Conservation (phyloP, 2,329 filamentous ascomycete species). For the Cadophora malorum region DNA sequence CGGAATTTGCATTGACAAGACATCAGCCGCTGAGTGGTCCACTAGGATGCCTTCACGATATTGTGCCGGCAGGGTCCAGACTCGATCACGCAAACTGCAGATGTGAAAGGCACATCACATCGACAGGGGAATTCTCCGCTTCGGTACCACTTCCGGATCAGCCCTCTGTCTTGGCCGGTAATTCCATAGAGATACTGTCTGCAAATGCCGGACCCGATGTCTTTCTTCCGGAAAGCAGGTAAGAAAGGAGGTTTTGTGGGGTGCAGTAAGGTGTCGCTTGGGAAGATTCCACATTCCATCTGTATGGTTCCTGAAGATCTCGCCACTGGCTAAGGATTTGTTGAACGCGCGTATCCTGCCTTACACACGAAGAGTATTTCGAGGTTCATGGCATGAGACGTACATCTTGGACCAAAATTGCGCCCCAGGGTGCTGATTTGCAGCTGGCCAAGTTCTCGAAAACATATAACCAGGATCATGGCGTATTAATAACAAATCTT, state of each 20-base stretch:
- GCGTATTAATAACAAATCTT: not conserved
- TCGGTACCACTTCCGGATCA: slow-evolving; percentile 17
- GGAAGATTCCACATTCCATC: slow-evolving; percentile 13
- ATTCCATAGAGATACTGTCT: not conserved
- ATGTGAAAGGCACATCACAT: slow-evolving; percentile 8
- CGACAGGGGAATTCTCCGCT: slow-evolving; percentile 2
- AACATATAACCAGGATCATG: not conserved
- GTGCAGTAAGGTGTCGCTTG: slow-evolving; percentile 6
- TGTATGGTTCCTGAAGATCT: slow-evolving; percentile 14
- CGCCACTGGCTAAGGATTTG: not conserved
- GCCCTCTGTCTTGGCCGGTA: slow-evolving; percentile 18
- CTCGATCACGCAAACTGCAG: slow-evolving; percentile 31
- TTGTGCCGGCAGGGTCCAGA: slow-evolving; percentile 22
- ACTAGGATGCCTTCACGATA: slow-evolving; percentile 30
- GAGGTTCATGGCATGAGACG: not conserved
- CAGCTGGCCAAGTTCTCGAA: slow-evolving; percentile 11
- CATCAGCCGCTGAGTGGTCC: slow-evolving; percentile 31
- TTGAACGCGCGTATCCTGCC: not conserved
- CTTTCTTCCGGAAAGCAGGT: slow-evolving; percentile 4
- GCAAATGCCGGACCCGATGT: slow-evolving; percentile 10
- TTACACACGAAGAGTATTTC: not conserved
- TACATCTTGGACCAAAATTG: not conserved
- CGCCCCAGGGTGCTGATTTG: not conserved
- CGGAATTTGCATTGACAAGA: slow-evolving; percentile 31
- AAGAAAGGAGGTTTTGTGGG: slow-evolving; percentile 11